phyloP scores from a whole-genome alignment of 2,329 filamentous ascomycete genomes.

The Emergomyces pasteurianus region DNA sequence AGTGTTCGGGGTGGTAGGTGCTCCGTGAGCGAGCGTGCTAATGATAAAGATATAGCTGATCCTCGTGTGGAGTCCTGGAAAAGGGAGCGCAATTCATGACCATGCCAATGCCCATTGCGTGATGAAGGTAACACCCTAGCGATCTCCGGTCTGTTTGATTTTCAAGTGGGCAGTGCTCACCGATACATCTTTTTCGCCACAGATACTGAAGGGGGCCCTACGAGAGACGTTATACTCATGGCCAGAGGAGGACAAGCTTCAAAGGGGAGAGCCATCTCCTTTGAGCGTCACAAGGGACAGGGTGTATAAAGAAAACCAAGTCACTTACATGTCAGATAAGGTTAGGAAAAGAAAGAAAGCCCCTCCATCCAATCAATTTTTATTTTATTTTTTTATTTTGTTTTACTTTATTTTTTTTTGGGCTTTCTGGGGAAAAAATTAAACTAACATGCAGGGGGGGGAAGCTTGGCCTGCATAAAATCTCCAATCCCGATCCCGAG shows the following conservation, averaged over 20 bases:
- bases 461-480: constrained; percentile 69
- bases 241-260: constrained; percentile 40
- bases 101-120: constrained; percentile 81
- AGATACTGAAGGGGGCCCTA: constrained; percentile 64
- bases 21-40: background rate
- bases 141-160: background rate
- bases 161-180: background rate
- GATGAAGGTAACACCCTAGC: constrained; percentile 51
- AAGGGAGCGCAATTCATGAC: constrained; percentile 77
- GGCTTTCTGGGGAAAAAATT: background rate
- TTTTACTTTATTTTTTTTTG: background rate
- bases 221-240: constrained; percentile 73
- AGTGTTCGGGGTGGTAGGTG: background rate
- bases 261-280: constrained; percentile 38
- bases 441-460: background rate
- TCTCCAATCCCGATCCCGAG: constrained; percentile 59
- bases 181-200: constrained; percentile 2
- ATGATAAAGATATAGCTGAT: constrained; percentile 49
- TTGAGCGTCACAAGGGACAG: constrained; percentile 56
- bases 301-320: constrained; percentile 56
- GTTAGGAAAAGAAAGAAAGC: constrained; percentile 17
- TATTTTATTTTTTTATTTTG: no score
- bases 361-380: no score
- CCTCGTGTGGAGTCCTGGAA: constrained; percentile 79
- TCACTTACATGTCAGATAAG: constrained; percentile 82